These are phyloP conservation scores for Plasmodium berghei DNA, from an alignment of 169 alveolate species.

Conservation along the genomic window DNA sequence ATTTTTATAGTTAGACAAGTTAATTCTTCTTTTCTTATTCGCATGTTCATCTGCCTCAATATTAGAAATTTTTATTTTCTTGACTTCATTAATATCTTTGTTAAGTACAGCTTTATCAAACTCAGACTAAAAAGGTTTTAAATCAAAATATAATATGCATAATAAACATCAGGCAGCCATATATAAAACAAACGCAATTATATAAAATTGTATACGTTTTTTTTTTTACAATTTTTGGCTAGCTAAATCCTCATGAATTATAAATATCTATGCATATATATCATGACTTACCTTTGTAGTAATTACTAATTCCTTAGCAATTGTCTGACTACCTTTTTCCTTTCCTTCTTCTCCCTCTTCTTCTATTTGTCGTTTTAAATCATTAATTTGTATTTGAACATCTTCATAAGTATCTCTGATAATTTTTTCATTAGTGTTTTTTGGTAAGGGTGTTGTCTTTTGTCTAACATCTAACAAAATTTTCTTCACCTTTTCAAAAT, in stretches of 20 bases:
- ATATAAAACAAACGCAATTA: too few relatives aligned
- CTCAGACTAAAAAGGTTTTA: constrained; percentile 31
- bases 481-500: constrained; percentile 57
- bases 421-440: constrained; percentile 64
- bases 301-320: constrained; percentile 47
- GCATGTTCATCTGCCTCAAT: constrained; percentile 44
- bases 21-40: constrained; percentile 51
- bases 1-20: constrained; percentile 55
- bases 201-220: too few relatives aligned
- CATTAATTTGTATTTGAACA: constrained; percentile 74
- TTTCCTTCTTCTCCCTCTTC: constrained; percentile 73
- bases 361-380: constrained; percentile 65
- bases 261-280: background rate
- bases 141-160: background rate
- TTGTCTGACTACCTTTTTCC: constrained; percentile 58
- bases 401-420: constrained; percentile 72
- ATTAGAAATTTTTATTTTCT: constrained; percentile 29
- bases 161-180: too few relatives aligned
- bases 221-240: too few relatives aligned
- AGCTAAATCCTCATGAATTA: background rate
- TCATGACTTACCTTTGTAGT: constrained; percentile 39
- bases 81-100: constrained; percentile 44
- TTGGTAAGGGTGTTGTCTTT: constrained; percentile 59
- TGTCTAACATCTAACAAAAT: constrained; percentile 64
- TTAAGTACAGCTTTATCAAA: constrained; percentile 55